phyloP scores from a whole-genome alignment of 2,329 filamentous ascomycete genomes.

The Zalaria sp. region DNA sequence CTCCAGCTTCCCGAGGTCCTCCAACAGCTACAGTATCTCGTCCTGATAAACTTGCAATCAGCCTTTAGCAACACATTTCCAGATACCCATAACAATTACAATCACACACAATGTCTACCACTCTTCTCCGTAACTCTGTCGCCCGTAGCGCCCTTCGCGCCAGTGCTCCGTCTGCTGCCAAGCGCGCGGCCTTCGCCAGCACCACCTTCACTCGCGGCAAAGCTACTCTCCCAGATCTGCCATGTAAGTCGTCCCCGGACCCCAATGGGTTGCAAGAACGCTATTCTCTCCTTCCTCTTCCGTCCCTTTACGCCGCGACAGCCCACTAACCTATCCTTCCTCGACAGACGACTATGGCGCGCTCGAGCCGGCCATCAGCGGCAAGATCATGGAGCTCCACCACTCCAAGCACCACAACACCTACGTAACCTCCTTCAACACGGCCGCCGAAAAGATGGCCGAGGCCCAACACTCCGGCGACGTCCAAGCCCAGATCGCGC shows the following conservation, averaged over 20 bases:
- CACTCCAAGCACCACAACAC: slow-evolving; percentile 91
- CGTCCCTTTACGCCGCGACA: too few species aligned
- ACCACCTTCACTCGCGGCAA: slow-evolving; percentile 73
- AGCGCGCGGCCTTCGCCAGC: slow-evolving; percentile 50
- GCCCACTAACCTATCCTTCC: too few species aligned
- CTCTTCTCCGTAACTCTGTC: slow-evolving; percentile 58
- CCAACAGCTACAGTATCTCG: too few species aligned
- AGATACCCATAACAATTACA: too few species aligned
- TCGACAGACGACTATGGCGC: slow-evolving; percentile 81
- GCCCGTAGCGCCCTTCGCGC: slow-evolving; percentile 60
- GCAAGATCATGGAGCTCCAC: slow-evolving; percentile 93
- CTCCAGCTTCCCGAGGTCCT: too few species aligned
- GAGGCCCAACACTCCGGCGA: slow-evolving; percentile 41
- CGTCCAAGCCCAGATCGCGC: slow-evolving; percentile 38
- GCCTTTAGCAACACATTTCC: too few species aligned
- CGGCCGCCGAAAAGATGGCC: slow-evolving; percentile 56
- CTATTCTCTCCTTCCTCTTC: neutral
- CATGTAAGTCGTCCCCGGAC: slow-evolving; percentile 39
- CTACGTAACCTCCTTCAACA: slow-evolving; percentile 82
- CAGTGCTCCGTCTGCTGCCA: slow-evolving; percentile 44
- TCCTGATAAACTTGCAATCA: too few species aligned
- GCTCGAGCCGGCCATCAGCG: slow-evolving; percentile 71
- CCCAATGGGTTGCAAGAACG: neutral
- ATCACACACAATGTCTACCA: slow-evolving; percentile 50
- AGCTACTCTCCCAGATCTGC: slow-evolving; percentile 81